Conservation (phyloP, 2,329 filamentous ascomycete species). For the Fusarium anguioides region DNA sequence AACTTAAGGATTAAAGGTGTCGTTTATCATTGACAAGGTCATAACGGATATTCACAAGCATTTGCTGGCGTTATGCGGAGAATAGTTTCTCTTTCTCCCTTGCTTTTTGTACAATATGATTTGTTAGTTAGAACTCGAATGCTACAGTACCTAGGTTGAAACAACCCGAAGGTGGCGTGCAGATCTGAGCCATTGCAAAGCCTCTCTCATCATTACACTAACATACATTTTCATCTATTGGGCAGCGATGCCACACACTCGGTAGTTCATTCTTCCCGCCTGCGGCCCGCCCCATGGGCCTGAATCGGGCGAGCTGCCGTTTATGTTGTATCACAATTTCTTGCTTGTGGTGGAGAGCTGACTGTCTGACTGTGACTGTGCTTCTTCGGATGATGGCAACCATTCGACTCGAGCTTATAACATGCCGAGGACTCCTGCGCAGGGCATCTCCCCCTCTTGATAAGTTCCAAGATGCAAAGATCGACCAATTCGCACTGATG, state of each 20-base stretch:
- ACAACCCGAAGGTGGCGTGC: slow-evolving; percentile 22
- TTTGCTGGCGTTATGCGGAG: slow-evolving; percentile 41
- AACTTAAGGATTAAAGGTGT: not conserved
- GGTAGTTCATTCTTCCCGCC: slow-evolving; percentile 26
- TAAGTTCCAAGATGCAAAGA: not conserved
- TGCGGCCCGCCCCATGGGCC: slow-evolving; percentile 19
- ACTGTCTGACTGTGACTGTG: slow-evolving; percentile 9
- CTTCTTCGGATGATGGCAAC: not conserved
- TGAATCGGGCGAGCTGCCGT: slow-evolving; percentile 23
- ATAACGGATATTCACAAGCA: slow-evolving; percentile 23
- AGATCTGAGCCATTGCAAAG: slow-evolving; percentile 33
- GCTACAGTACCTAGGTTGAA: slow-evolving; percentile 28
- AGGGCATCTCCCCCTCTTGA: not conserved
- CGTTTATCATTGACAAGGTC: not conserved
- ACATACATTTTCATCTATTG: slow-evolving; percentile 18
- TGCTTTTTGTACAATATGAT: slow-evolving; percentile 36
- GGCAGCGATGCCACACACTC: slow-evolving; percentile 4
- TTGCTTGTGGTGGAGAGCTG: slow-evolving; percentile 15
- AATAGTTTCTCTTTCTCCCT: slow-evolving; percentile 37
- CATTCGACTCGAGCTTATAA: slow-evolving; percentile 2
- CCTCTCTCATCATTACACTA: slow-evolving; percentile 22
- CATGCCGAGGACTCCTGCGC: slow-evolving; percentile 9
- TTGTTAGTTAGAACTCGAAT: slow-evolving; percentile 33
- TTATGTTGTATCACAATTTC: slow-evolving; percentile 17
- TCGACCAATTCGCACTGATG: slow-evolving; percentile 6